A percentile compares a stretch with the other conserved stretches of the same genome.
These are phyloP conservation scores for Chimonanthus praecox DNA, from an alignment of 164 flowering plant species.

Conservation along the genomic window DNA sequence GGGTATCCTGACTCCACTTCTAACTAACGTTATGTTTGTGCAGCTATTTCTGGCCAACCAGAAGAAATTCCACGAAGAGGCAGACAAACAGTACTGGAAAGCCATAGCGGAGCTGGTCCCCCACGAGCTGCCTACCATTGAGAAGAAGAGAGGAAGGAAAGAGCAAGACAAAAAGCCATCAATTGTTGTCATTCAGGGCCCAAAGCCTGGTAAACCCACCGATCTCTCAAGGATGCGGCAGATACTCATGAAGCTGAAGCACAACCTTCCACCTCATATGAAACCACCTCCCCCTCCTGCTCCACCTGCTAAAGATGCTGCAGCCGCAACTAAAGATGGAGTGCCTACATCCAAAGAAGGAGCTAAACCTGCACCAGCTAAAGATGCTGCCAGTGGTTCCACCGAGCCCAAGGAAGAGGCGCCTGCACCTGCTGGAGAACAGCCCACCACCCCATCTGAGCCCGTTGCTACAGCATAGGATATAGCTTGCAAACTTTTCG, in stretches of 20 bases:
- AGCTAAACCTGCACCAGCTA: not conserved
- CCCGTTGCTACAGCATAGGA: conserved; percentile 18
- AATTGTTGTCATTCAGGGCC: conserved; percentile 73
- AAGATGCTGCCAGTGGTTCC: conserved; percentile 6
- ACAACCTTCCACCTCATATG: conserved; percentile 90
- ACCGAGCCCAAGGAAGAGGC: conserved; percentile 25
- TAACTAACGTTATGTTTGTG: conserved; percentile 7
- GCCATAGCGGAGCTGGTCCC: conserved; percentile 88
- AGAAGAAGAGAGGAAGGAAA: conserved; percentile 79
- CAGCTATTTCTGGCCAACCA: conserved; percentile 71
- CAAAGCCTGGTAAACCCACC: conserved; percentile 94
- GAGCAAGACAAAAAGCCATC: conserved; percentile 84
- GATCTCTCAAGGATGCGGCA: conserved; percentile 90
- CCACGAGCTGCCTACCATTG: conserved; percentile 71
- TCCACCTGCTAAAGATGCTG: conserved; percentile 21
- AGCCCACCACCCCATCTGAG: conserved; percentile 30
- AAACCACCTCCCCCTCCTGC: conserved; percentile 62
- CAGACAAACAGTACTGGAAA: conserved; percentile 92
- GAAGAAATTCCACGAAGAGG: conserved; percentile 89
- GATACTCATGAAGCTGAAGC: conserved; percentile 77
- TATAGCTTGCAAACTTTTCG: not conserved
- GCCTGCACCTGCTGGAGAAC: conserved; percentile 26
- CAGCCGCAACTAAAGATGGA: conserved; percentile 36
- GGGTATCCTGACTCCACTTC: not conserved
- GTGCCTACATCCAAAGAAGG: conserved; percentile 4